phyloP scores from a whole-genome alignment of 257 asterid species.

The Nicotiana noctiflora region DNA sequence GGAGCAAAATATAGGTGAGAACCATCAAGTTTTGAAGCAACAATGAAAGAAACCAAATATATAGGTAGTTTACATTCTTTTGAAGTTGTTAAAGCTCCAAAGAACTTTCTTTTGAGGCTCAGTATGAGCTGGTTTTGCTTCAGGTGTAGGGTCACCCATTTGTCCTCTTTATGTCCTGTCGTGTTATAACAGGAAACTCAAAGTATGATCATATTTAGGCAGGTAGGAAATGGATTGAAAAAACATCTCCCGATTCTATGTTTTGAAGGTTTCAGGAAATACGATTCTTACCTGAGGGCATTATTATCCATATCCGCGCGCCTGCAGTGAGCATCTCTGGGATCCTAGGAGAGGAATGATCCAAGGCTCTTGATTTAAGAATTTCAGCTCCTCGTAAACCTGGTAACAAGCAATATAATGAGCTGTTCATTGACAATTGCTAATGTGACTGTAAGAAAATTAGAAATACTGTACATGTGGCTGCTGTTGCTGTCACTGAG shows the following conservation, averaged over 20 bases:
- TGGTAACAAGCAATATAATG: slow-evolving; percentile 18
- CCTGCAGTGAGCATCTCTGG: slow-evolving; percentile 36
- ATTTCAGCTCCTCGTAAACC: slow-evolving; percentile 55
- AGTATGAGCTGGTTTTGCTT: slow-evolving; percentile 39
- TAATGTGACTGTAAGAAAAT: background rate
- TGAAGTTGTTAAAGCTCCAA: slow-evolving; percentile 39
- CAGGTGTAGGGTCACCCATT: slow-evolving; percentile 30
- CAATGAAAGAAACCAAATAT: background rate
- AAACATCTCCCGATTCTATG: no score
- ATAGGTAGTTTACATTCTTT: slow-evolving; percentile 38
- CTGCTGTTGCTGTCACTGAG: slow-evolving; percentile 55
- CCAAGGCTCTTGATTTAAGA: slow-evolving; percentile 47
- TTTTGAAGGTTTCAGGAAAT: background rate
- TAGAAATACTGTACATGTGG: slow-evolving; percentile 36
- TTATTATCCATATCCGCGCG: slow-evolving; percentile 40
- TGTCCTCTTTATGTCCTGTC: slow-evolving; percentile 46
- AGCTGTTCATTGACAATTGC: background rate
- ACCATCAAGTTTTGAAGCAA: background rate
- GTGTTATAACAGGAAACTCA: background rate
- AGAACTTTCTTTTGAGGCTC: slow-evolving; percentile 43
- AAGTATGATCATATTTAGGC: background rate
- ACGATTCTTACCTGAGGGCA: slow-evolving; percentile 46
- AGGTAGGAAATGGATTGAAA: background rate
- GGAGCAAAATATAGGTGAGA: background rate
- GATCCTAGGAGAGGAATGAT: slow-evolving; percentile 26